Percentiles rank a stretch among this genome's conserved stretches.
Conservation (phyloP, 805 yeast species). For the Candida chilensis region DNA sequence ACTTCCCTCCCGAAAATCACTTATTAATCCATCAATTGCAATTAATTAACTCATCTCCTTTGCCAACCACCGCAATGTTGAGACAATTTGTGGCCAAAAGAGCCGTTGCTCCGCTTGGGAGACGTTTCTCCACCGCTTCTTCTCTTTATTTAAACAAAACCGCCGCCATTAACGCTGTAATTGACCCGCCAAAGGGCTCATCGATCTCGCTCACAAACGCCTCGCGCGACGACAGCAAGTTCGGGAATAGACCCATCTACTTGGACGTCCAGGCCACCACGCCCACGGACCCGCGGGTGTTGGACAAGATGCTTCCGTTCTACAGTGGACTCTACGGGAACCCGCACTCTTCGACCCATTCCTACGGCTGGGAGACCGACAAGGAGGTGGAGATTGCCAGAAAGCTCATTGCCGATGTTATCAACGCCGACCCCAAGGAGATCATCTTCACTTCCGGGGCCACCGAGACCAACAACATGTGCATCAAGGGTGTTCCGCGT, state of each 20-base stretch:
- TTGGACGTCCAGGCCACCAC: conserved; percentile 98
- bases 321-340: conserved; percentile 94
- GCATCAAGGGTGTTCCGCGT: conserved; percentile 90
- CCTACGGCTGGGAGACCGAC: conserved; percentile 99
- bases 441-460: conserved; percentile 97
- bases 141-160: no score
- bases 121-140: no score
- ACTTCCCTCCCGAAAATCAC: no score
- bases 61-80: no score
- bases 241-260: conserved; percentile 85
- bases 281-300: conserved; percentile 93
- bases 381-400: conserved; percentile 85
- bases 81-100: no score
- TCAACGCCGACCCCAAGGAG: conserved; percentile 93
- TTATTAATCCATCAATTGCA: no score
- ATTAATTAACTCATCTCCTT: no score
- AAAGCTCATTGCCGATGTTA: conserved; percentile 69
- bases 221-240: conserved; percentile 30
- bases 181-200: conserved; percentile 40
- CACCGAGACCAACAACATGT: conserved; percentile 94
- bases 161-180: no score
- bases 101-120: no score
- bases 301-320: conserved; percentile 78
- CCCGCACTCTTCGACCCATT: conserved; percentile 95
- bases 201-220: conserved; percentile 32